These are phyloP conservation scores for Xylariaceae sp. DNA, from an alignment of 2,329 filamentous ascomycete genomes.

Conservation along the genomic window DNA sequence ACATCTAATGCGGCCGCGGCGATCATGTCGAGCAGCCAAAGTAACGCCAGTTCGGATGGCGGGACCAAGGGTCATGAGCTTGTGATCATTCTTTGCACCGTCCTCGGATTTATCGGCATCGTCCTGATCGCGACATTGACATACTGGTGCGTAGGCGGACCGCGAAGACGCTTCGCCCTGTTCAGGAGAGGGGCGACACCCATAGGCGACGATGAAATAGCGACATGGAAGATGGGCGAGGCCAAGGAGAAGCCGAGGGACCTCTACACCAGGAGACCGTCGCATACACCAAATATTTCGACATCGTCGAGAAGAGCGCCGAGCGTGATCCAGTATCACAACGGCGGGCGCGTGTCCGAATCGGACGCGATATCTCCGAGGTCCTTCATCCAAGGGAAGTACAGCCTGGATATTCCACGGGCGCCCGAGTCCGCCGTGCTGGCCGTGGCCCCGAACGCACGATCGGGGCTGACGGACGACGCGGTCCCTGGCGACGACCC, in stretches of 20 bases:
- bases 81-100: slow-evolving; percentile 44
- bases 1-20: background rate
- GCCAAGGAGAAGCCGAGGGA: slow-evolving; percentile 23
- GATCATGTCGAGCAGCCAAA: slow-evolving; percentile 9
- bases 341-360: slow-evolving; percentile 20
- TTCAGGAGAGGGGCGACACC: slow-evolving; percentile 51
- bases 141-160: slow-evolving; percentile 31
- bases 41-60: slow-evolving; percentile 7
- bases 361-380: slow-evolving; percentile 19
- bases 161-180: slow-evolving; percentile 31
- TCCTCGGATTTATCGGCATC: slow-evolving; percentile 38
- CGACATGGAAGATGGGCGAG: slow-evolving; percentile 48
- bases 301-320: slow-evolving; percentile 37
- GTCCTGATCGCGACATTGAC: slow-evolving; percentile 29
- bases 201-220: slow-evolving; percentile 59
- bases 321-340: slow-evolving; percentile 46
- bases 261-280: slow-evolving; percentile 15
- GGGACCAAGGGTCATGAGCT: slow-evolving; percentile 30
- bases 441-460: slow-evolving; percentile 54
- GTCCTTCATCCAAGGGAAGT: slow-evolving; percentile 29
- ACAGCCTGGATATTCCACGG: slow-evolving; percentile 35
- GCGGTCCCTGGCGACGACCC: slow-evolving; percentile 52
- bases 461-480: slow-evolving; percentile 55
- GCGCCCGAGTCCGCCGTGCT: slow-evolving; percentile 43
- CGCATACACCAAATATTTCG: slow-evolving; percentile 29